Conservation (phyloP, 306 rosid genomes). For the Nissolia schottii region DNA sequence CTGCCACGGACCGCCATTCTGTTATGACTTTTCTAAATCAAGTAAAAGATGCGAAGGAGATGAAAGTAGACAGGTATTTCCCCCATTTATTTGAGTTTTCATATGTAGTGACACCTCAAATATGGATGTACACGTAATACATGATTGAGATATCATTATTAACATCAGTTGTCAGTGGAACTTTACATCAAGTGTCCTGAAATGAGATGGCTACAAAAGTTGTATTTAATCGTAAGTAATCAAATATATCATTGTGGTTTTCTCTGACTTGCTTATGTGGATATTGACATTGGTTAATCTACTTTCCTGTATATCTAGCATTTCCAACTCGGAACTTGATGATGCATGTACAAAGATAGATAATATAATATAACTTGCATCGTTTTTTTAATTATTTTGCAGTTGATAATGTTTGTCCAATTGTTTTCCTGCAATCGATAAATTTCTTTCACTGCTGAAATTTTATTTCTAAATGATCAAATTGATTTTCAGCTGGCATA, state of each 20-base stretch:
- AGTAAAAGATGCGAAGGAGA: slow-evolving; percentile 69
- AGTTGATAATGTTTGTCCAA: neutral
- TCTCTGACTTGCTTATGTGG: neutral
- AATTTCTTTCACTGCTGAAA: neutral
- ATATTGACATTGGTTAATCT: neutral
- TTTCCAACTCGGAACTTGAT: neutral
- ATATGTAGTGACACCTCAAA: too few relatives aligned
- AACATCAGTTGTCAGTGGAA: neutral
- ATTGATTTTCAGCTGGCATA: slow-evolving; percentile 63
- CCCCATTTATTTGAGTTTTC: neutral
- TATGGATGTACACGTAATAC: too few relatives aligned
- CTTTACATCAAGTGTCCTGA: neutral
- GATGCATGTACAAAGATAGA: neutral
- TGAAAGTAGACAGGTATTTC: slow-evolving; percentile 82
- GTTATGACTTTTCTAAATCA: slow-evolving; percentile 56
- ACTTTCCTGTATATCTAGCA: neutral
- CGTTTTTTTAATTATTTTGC: neutral
- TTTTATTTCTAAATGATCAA: neutral
- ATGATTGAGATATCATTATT: neutral
- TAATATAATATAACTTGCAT: neutral
- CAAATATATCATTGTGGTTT: neutral
- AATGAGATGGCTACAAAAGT: neutral
- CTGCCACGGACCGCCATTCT: slow-evolving; percentile 61
- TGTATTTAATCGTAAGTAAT: neutral
- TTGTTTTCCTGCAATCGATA: too few relatives aligned